phyloP scores from a whole-genome alignment of 495 filamentous ascomycete genomes.

The Staphylotrichum longicolle region DNA sequence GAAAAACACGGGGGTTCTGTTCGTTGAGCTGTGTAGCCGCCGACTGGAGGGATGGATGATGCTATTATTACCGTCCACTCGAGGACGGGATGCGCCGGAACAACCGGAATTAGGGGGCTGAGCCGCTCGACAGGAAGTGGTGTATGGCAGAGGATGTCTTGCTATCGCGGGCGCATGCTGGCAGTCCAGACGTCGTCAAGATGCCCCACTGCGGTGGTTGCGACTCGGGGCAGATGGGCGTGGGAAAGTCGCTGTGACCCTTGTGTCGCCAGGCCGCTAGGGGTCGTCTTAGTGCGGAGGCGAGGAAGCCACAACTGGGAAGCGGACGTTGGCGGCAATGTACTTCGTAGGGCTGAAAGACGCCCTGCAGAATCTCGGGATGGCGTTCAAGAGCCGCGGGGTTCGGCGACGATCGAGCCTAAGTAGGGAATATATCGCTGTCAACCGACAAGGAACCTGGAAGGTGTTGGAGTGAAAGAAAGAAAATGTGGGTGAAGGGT shows the following conservation, averaged over 20 bases:
- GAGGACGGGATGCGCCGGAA: constrained; percentile 24
- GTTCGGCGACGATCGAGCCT: neutral
- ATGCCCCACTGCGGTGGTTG: constrained; percentile 10
- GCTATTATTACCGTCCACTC: constrained; percentile 34
- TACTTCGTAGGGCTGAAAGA: constrained; percentile 8
- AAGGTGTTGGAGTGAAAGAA: neutral
- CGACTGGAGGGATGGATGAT: constrained; percentile 8
- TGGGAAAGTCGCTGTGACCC: neutral
- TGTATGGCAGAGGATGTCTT: constrained; percentile 1
- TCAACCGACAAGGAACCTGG: neutral
- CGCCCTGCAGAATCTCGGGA: neutral
- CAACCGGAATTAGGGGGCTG: constrained; percentile 27
- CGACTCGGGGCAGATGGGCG: constrained; percentile 1
- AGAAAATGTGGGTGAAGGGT: neutral
- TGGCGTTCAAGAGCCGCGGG: neutral
- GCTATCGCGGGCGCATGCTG: constrained; percentile 16
- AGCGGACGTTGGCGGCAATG: neutral
- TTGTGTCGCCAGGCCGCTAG: neutral
- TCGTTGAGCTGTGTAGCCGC: constrained; percentile 22
- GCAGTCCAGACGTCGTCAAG: neutral
- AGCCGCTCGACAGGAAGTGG: constrained; percentile 16
- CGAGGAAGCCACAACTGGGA: constrained; percentile 1
- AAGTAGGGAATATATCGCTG: neutral
- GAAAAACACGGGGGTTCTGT: constrained; percentile 3
- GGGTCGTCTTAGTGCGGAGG: constrained; percentile 10